Base-by-base conservation (phyloP, 345 rosid genomes). In the Erucastrum elatum region DNA sequence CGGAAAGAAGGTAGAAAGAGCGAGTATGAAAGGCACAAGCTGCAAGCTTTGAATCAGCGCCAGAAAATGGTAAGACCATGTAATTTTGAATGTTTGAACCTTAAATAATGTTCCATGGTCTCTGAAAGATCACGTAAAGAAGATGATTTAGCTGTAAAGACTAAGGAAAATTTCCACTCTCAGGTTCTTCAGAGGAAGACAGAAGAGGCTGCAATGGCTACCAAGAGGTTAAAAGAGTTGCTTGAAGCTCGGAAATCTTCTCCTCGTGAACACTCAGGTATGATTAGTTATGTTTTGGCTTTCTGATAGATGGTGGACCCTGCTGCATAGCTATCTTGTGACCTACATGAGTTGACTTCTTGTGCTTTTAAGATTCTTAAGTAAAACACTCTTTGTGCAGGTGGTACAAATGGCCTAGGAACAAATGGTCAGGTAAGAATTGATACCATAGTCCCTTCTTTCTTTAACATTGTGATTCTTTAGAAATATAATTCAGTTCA, bases 111-210 rank as follows among this genome's bases (percentile, higher is more conserved):
- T 67, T 44, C 68, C 63, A 60, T 58, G 59, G 37, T 70, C 63
- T 49, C 65, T 49, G 29, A 9, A 61, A 69, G 35, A 60, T 27
- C 9, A 9, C 2, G 12, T 9, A 39, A 10, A 13, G 11, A 66
- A 26, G 11, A 53, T 74, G 51, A 51, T 75, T 27, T 21, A 59
- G 70, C n/a, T 51, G 63, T 81, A 49, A 53, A 81, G 5, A 49
- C 33, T 67, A 72, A 72, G 34, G 13, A 25, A 73, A 44, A 3
- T 75, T 78, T 62, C 61, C 66, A 46, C 77, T 68, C 88, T 68
- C 87, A 95, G 99, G 98, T 95, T 86, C 99, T 95, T 76, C 99
- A 95, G 68, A 88, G 99, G 82, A 95, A 95, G 89, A 95, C 97
- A 46, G 99, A 93, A 83, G 99, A 95, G 85, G 99, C 99, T 80